Base-by-base conservation (phyloP, 2,329 filamentous ascomycete genomes). In the Cladosporium sp. region DNA sequence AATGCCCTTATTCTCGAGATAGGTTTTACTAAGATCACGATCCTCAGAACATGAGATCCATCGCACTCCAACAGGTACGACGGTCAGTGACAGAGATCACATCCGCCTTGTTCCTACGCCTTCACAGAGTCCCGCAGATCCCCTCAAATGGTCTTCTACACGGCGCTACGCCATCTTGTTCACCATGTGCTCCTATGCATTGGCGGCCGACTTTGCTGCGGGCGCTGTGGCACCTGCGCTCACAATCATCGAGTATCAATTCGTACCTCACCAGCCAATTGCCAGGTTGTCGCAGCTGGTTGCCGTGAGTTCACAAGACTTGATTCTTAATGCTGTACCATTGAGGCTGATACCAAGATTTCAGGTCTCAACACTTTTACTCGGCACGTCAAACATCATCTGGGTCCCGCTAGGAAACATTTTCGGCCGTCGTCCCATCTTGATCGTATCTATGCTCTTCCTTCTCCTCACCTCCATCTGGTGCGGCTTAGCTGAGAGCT, bases 331-430 rank as follows among this genome's bases (percentile, higher is more conserved):
- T n/a, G n/a, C n/a, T n/a, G n/a, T n/a, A n/a, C n/a, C 18, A 12
- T 36, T 9, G 15, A 6, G 7, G 13, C 24, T n/a, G n/a, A n/a
- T n/a, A n/a, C n/a, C n/a, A n/a, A n/a, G n/a, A n/a, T n/a, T n/a
- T n/a, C 6, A 43, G 19, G 22, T 32, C 22, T 50, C 47, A 56
- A 48, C 45, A 18, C 59, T 73, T 6, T 63, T 72, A 55, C 49
- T 69, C 7, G 70, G 70, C 2, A 60, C 57, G 5, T 64, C 67
- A 0, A 73, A 73, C 48, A 52, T 73, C 48, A 65, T 64, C 55
- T 72, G 69, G 70, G 67, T 72, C 3, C 71, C 71, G 2, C 43
- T 73, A 11, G 62, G 68, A 2, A 71, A 72, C 37, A 68, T 65
- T 0, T 68, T 72, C 47, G 70, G 71, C 6, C 65, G 70, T 17